Evolutionary conservation across 2,329 filamentous ascomycete genomes (phyloP).

Genomic region (Botrytis fabae): DNA sequence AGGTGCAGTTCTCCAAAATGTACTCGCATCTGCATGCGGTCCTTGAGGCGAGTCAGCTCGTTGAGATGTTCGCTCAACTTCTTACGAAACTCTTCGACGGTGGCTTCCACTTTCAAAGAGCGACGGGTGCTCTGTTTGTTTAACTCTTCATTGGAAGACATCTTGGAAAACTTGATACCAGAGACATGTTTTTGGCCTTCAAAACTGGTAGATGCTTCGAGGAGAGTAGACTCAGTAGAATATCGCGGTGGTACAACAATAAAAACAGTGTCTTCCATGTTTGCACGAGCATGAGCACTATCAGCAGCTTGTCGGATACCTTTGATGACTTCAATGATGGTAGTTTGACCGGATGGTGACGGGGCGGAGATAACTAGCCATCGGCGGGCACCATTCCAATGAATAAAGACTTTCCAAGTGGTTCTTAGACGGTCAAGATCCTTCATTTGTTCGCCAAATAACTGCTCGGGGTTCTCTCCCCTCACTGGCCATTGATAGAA

Average conservation of each 20-base stretch:
- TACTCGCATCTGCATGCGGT: constrained; percentile 40
- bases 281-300: constrained; percentile 28
- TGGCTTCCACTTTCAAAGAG: neutral
- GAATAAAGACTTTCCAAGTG: constrained; percentile 30
- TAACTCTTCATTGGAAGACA: neutral
- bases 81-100: constrained; percentile 24
- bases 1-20: constrained; percentile 38
- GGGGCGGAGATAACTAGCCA: constrained; percentile 27
- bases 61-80: constrained; percentile 28
- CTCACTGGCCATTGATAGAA: constrained; percentile 34
- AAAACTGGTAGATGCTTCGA: neutral
- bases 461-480: constrained; percentile 18
- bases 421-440: constrained; percentile 31
- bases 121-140: neutral
- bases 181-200: constrained; percentile 5
- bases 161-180: constrained; percentile 1
- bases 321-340: constrained; percentile 26
- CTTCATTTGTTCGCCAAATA: constrained; percentile 31
- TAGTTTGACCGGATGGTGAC: neutral
- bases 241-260: constrained; percentile 33
- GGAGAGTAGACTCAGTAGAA: constrained; percentile 6
- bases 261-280: constrained; percentile 31
- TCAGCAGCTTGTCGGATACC: constrained; percentile 32
- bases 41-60: constrained; percentile 31
- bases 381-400: constrained; percentile 23